A percentile compares a stretch with the other conserved stretches of the same genome.
These are phyloP conservation scores for Kazachstania taianensis DNA, from an alignment of 805 yeast genomes.

Conservation along the genomic window DNA sequence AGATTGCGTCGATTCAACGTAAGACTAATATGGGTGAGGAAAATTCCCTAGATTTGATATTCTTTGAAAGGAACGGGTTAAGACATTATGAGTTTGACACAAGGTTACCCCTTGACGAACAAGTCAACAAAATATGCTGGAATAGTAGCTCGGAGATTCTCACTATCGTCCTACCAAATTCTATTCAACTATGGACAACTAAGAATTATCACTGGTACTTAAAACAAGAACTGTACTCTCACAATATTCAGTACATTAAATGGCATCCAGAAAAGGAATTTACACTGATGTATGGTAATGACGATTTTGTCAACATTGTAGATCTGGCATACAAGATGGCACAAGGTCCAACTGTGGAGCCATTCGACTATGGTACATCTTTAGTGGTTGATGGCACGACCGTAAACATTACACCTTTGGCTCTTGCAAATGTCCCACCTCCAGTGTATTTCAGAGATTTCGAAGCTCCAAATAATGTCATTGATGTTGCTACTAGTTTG, in stretches of 20 bases:
- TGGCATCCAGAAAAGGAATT: conserved; percentile 91
- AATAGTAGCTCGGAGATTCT: conserved; percentile 70
- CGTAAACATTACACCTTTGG: conserved; percentile 69
- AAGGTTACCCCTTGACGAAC: conserved; percentile 43
- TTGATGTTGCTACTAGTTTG: conserved; percentile 54
- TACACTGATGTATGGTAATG: conserved; percentile 57
- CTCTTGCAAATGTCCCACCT: conserved; percentile 86
- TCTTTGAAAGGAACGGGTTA: conserved; percentile 88
- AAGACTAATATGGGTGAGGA: conserved; percentile 35
- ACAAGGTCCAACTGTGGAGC: conserved; percentile 59
- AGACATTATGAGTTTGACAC: conserved; percentile 79
- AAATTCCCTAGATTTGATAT: conserved; percentile 42
- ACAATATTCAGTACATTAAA: conserved; percentile 35
- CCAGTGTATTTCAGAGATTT: conserved; percentile 73
- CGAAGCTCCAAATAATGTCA: conserved; percentile 42
- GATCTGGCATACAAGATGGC: conserved; percentile 56
- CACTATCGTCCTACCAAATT: conserved; percentile 51
- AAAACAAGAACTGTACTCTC: conserved; percentile 57
- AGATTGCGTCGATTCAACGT: conserved; percentile 75
- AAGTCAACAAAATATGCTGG: conserved; percentile 57
- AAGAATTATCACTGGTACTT: conserved; percentile 94
- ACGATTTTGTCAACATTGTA: conserved; percentile 43
- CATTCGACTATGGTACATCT: conserved; percentile 68
- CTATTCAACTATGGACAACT: conserved; percentile 81
- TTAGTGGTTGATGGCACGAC: conserved; percentile 70